phyloP scores from a whole-genome alignment of 2,329 filamentous ascomycete species.

The Aspergillus niger region DNA sequence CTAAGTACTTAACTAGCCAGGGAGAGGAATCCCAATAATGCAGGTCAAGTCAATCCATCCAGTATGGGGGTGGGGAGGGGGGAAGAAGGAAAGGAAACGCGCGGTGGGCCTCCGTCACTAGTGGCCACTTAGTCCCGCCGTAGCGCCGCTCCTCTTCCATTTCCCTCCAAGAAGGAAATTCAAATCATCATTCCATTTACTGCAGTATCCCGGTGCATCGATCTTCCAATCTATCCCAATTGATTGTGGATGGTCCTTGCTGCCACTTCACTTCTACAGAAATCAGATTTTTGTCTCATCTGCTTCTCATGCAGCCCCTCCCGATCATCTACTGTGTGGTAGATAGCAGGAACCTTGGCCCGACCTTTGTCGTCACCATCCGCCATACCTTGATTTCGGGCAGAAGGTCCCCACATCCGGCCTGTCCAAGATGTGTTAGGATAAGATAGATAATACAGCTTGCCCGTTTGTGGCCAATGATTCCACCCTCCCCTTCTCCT shows the following conservation, averaged over 20 bases:
- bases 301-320: neutral
- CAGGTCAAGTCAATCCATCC: too few relatives aligned
- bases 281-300: neutral
- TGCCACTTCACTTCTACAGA: neutral
- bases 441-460: neutral
- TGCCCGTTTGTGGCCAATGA: constrained; percentile 16
- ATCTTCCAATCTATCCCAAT: neutral
- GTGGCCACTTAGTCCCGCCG: constrained; percentile 4
- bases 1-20: too few relatives aligned
- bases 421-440: neutral
- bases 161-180: too few relatives aligned
- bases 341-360: neutral
- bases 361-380: neutral
- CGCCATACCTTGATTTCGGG: constrained; percentile 13
- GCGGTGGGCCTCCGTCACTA: constrained; percentile 18
- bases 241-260: neutral
- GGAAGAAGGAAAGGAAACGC: neutral
- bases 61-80: constrained; percentile 26
- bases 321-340: neutral
- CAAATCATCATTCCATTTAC: too few relatives aligned
- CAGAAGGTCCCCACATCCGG: constrained; percentile 11
- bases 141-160: neutral
- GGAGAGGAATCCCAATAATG: too few relatives aligned
- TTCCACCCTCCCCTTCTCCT: too few relatives aligned
- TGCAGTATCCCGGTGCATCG: neutral